Percentiles rank a stretch among this genome's conserved stretches.
phyloP scores from a whole-genome alignment of 1,139 yeast species.

The Yamadazyma diddensiae region DNA sequence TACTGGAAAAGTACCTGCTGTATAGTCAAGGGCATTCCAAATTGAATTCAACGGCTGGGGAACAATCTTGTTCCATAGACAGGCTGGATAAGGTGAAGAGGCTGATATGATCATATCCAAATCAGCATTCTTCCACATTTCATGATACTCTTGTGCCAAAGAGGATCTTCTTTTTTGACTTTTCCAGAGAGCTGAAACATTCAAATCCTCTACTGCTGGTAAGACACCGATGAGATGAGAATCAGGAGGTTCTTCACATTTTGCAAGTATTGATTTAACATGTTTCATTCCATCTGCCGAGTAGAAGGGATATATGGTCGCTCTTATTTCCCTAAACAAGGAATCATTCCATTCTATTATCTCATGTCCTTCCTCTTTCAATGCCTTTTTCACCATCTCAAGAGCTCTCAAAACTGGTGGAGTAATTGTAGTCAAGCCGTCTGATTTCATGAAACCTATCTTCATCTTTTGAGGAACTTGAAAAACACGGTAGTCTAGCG shows the following conservation, averaged over 20 bases:
- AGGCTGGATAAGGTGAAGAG: constrained; percentile 13
- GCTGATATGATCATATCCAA: constrained; percentile 13
- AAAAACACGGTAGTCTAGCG: constrained; percentile 6
- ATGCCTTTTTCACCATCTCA: constrained; percentile 6
- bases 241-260: constrained; percentile 13
- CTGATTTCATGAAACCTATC: constrained; percentile 11
- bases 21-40: constrained; percentile 15
- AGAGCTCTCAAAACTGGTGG: constrained; percentile 10
- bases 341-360: constrained; percentile 12
- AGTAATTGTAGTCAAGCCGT: constrained; percentile 11
- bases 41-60: constrained; percentile 14
- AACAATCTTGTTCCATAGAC: constrained; percentile 11
- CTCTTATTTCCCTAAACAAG: constrained; percentile 12
- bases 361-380: constrained; percentile 9
- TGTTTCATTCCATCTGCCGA: constrained; percentile 15
- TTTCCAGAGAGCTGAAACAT: constrained; percentile 14
- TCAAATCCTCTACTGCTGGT: constrained; percentile 7
- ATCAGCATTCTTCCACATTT: constrained; percentile 10
- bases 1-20: constrained; percentile 14
- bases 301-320: constrained; percentile 14
- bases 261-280: constrained; percentile 10
- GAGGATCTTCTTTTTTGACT: constrained; percentile 9
- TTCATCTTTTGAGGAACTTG: constrained; percentile 7
- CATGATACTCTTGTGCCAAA: constrained; percentile 11
- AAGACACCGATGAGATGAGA: constrained; percentile 7